Evolutionary conservation across 495 filamentous ascomycete genomes (phyloP).

Genomic region (Lepraria neglecta): DNA sequence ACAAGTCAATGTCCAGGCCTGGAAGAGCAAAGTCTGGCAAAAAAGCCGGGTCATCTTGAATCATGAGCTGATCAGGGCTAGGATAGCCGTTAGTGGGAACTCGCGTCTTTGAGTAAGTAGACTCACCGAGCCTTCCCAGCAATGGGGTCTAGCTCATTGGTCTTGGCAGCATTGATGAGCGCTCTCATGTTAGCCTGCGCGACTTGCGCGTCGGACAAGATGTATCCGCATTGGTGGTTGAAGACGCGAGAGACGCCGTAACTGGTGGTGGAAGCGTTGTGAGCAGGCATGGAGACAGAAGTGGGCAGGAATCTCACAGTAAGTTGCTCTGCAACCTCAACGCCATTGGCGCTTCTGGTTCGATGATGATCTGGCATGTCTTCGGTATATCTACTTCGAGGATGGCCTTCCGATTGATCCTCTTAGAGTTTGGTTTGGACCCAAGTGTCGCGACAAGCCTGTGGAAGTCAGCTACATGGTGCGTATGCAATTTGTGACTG

Average conservation of each 20-base stretch:
- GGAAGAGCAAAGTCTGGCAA: conserved; percentile 59
- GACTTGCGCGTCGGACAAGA: conserved; percentile 71
- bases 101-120: not conserved
- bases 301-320: conserved; percentile 44
- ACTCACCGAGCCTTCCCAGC: conserved; percentile 68
- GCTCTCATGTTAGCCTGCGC: conserved; percentile 65
- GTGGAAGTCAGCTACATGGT: conserved; percentile 2
- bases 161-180: conserved; percentile 51
- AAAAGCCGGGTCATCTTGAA: conserved; percentile 84
- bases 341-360: conserved; percentile 82
- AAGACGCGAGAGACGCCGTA: conserved; percentile 82
- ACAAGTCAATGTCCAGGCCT: conserved; percentile 51
- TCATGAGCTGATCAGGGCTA: conserved; percentile 72
- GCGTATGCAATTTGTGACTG: not conserved
- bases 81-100: conserved; percentile 4
- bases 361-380: conserved; percentile 78
- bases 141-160: conserved; percentile 58
- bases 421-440: conserved; percentile 62
- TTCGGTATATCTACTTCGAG: conserved; percentile 78
- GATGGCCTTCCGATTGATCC: conserved; percentile 81
- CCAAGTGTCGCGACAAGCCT: conserved; percentile 92
- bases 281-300: conserved; percentile 4
- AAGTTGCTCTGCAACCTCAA: conserved; percentile 87
- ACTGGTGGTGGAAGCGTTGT: conserved; percentile 33
- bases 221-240: conserved; percentile 77